phyloP scores from a whole-genome alignment of 1,284 basidiomycete genomes.

The Cutaneotrichosporon sp. region DNA sequence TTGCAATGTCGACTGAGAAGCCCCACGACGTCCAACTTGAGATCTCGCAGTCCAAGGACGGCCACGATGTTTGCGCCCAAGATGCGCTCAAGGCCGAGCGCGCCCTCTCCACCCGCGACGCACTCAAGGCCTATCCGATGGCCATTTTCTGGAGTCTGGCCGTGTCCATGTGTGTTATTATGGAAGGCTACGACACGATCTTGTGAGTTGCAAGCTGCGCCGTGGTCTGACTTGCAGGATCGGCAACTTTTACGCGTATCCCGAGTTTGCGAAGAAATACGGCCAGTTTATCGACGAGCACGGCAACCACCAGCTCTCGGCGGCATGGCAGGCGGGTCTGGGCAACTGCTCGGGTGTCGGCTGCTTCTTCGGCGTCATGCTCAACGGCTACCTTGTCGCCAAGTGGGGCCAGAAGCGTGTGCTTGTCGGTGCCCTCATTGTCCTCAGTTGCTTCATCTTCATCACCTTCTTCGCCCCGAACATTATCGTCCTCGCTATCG shows the following conservation, averaged over 20 bases:
- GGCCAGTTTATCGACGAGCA: not conserved
- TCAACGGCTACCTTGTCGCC: conserved; percentile 26
- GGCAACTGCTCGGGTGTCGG: conserved; percentile 26
- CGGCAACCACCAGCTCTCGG: conserved; percentile 27
- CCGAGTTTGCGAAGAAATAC: conserved; percentile 6
- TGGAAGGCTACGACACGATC: conserved; percentile 12
- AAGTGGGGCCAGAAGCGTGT: conserved; percentile 32
- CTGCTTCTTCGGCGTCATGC: conserved; percentile 32
- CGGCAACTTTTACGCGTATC: not conserved
- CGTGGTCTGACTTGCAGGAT: not conserved
- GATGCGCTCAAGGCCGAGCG: not conserved
- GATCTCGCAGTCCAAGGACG: not conserved
- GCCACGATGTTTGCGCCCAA: too few relatives aligned
- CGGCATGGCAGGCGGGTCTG: conserved; percentile 33
- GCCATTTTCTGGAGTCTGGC: conserved; percentile 8
- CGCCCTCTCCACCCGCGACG: too few relatives aligned
- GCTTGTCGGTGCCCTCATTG: conserved; percentile 35
- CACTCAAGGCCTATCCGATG: not conserved
- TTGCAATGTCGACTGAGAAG: too few relatives aligned
- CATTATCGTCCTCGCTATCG: conserved; percentile 24
- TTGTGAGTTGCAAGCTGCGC: conserved; percentile 1
- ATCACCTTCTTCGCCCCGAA: conserved; percentile 49
- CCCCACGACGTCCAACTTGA: too few relatives aligned
- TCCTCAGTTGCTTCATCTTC: conserved; percentile 37
- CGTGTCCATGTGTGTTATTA: conserved; percentile 5